Conservation (phyloP, 1,139 yeast species). For the Zygosaccharomyces pseudobailii region DNA sequence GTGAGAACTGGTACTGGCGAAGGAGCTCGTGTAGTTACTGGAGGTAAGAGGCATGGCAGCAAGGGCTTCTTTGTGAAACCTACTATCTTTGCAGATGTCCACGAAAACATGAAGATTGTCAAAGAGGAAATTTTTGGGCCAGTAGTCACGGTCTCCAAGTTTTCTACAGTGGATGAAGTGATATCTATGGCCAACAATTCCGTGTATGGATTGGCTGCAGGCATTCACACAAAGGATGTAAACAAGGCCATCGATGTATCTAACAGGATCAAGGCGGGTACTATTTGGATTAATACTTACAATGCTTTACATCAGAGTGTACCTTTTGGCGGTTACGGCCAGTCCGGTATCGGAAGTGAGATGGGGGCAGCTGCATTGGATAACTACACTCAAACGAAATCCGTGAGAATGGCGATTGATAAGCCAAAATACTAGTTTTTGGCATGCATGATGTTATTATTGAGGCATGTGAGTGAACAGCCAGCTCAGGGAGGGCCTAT, state of each 20-base stretch:
- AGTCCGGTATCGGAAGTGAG: conserved; percentile 70
- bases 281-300: conserved; percentile 53
- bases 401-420: conserved; percentile 40
- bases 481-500: too few relatives aligned
- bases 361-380: conserved; percentile 66
- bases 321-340: conserved; percentile 59
- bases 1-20: conserved; percentile 53
- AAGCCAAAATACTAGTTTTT: conserved; percentile 14
- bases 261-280: conserved; percentile 63
- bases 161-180: conserved; percentile 59
- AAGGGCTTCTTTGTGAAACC: conserved; percentile 76
- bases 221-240: conserved; percentile 57
- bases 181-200: conserved; percentile 58
- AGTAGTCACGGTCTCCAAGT: conserved; percentile 61
- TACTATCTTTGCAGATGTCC: conserved; percentile 71
- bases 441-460: conserved; percentile 4
- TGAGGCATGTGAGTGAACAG: neutral
- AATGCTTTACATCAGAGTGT: conserved; percentile 58
- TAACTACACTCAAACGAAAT: conserved; percentile 60
- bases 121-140: conserved; percentile 85
- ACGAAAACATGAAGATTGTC: conserved; percentile 60
- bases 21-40: conserved; percentile 57
- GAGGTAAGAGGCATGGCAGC: conserved; percentile 53
- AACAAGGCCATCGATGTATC: conserved; percentile 56
- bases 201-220: conserved; percentile 70